phyloP scores from a whole-genome alignment of 768 basidiomycete species.

The Leccinellum albellum region DNA sequence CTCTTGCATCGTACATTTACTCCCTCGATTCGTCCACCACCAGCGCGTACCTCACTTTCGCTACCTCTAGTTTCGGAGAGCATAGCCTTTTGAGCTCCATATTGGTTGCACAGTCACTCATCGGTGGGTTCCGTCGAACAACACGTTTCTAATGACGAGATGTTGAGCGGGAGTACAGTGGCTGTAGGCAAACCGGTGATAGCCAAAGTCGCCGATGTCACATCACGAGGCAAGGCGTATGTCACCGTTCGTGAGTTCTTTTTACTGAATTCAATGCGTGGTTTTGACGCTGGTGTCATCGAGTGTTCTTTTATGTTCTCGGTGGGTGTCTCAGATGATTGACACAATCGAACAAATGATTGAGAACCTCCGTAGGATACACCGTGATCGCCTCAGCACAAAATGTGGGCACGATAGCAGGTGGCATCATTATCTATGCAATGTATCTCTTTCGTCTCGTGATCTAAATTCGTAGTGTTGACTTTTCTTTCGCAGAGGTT shows the following conservation, averaged over 20 bases:
- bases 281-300: not conserved
- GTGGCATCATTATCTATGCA: conserved; percentile 56
- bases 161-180: conserved; percentile 21
- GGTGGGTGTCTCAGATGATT: conserved; percentile 34
- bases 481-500: conserved; percentile 42
- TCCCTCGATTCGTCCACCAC: conserved; percentile 72
- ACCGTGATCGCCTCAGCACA: conserved; percentile 50
- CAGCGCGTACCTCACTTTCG: conserved; percentile 57
- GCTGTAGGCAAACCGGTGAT: conserved; percentile 63
- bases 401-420: conserved; percentile 43
- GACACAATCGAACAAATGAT: not conserved
- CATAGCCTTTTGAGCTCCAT: conserved; percentile 57
- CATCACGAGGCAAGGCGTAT: conserved; percentile 64
- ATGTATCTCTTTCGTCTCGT: conserved; percentile 32
- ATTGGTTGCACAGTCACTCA: conserved; percentile 50
- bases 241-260: conserved; percentile 47
- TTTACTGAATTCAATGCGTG: not conserved
- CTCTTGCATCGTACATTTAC: conserved; percentile 71
- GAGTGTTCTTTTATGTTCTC: conserved; percentile 58
- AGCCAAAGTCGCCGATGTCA: conserved; percentile 70
- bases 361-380: conserved; percentile 35
- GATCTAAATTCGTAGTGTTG: conserved; percentile 11
- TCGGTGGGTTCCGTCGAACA: conserved; percentile 36
- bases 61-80: conserved; percentile 48
- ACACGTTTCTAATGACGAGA: conserved; percentile 8